Conservation (phyloP, 2,329 filamentous ascomycete species). For the Calonectria fujianensis region DNA sequence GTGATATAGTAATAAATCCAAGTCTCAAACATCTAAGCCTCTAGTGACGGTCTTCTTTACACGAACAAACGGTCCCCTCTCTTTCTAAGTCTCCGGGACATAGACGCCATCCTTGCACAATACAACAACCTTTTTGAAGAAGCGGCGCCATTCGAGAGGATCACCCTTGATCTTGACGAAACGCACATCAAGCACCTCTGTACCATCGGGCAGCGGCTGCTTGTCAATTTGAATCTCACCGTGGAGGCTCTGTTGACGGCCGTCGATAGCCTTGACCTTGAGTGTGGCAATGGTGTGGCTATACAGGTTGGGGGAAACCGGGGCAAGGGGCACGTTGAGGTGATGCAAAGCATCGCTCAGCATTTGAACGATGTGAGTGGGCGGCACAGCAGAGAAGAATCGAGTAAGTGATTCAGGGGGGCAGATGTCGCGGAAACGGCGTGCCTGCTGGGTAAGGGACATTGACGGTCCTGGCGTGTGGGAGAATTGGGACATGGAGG, state of each 20-base stretch:
- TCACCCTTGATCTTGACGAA: constrained; percentile 98
- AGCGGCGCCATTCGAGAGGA: constrained; percentile 94
- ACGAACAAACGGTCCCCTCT: constrained; percentile 46
- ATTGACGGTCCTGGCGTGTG: constrained; percentile 85
- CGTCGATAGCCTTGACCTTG: constrained; percentile 84
- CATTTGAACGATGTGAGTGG: constrained; percentile 85
- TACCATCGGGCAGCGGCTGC: constrained; percentile 72
- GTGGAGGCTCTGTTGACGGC: constrained; percentile 81
- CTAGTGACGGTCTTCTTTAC: constrained; percentile 24
- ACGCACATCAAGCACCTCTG: constrained; percentile 85
- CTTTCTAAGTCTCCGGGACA: constrained; percentile 64
- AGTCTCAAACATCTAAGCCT: constrained; percentile 14
- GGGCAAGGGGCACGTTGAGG: constrained; percentile 85
- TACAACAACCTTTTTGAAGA: constrained; percentile 97
- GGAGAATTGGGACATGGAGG: constrained; percentile 90
- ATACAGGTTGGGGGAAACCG: constrained; percentile 66
- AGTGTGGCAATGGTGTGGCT: constrained; percentile 77
- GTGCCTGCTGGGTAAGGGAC: constrained; percentile 91
- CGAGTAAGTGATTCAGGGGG: constrained; percentile 90
- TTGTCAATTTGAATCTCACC: constrained; percentile 85
- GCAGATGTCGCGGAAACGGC: constrained; percentile 92
- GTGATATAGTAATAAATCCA: constrained; percentile 28
- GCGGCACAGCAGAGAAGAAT: constrained; percentile 90
- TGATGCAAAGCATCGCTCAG: constrained; percentile 88
- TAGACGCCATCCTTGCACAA: constrained; percentile 91